phyloP scores from a whole-genome alignment of 331 rosid genomes.

The Quercus phellos region DNA sequence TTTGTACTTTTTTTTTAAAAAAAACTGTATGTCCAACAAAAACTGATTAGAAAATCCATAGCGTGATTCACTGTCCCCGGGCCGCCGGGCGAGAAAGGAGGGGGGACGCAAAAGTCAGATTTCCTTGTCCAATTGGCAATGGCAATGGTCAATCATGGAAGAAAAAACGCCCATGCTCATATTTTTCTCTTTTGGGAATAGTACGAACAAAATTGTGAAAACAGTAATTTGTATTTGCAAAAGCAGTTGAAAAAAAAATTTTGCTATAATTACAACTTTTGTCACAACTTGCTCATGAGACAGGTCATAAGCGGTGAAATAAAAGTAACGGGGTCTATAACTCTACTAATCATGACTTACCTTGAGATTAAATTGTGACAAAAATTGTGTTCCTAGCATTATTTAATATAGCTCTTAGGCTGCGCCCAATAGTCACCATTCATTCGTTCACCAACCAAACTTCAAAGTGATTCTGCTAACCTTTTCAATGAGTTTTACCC shows the following conservation, averaged over 20 bases:
- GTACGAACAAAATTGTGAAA: neutral
- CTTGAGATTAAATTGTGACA: too few relatives aligned
- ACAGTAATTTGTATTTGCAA: neutral
- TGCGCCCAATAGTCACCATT: neutral
- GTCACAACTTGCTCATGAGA: fast-evolving
- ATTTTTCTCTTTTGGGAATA: neutral
- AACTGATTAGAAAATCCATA: too few relatives aligned
- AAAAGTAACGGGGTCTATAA: fast-evolving
- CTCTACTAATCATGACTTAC: fast-evolving
- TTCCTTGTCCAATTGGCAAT: neutral
- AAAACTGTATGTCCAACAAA: too few relatives aligned
- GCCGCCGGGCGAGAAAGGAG: too few relatives aligned
- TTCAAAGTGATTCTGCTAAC: too few relatives aligned
- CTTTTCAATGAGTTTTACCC: too few relatives aligned
- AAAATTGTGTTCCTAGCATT: fast-evolving
- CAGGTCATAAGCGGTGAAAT: fast-evolving
- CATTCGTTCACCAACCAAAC: neutral
- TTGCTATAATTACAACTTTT: fast-evolving
- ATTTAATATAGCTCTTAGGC: neutral
- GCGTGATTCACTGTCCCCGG: too few relatives aligned
- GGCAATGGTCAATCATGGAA: neutral
- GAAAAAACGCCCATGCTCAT: neutral
- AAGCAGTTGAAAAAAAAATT: neutral
- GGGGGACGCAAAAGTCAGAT: neutral
- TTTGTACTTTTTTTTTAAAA: too few relatives aligned